phyloP scores from a whole-genome alignment of 345 rosid genomes.

The Lepidium aucheri region DNA sequence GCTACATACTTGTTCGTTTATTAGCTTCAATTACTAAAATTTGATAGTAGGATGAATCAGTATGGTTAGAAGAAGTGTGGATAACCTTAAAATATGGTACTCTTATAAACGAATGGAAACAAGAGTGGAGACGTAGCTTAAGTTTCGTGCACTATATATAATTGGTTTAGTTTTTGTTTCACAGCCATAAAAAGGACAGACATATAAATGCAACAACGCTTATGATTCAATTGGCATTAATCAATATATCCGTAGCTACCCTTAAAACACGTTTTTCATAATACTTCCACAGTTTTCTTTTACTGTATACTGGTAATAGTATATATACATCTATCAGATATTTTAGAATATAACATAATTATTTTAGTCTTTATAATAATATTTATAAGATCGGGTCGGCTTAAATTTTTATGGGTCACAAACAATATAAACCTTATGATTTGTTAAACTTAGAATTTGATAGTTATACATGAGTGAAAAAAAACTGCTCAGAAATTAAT shows the following conservation, averaged over 20 bases:
- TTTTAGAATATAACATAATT: no score
- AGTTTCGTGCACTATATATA: conserved; percentile 12
- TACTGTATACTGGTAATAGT: background rate
- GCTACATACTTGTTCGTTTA: background rate
- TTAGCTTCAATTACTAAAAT: background rate
- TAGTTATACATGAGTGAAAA: no score
- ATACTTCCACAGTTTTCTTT: no score
- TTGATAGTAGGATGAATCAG: background rate
- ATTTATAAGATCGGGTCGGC: no score
- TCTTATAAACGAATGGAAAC: conserved; percentile 6
- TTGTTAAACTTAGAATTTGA: no score
- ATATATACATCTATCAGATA: background rate
- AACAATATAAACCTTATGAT: no score
- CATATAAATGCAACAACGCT: background rate
- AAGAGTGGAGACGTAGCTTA: conserved; percentile 7
- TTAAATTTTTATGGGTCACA: no score
- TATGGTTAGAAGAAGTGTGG: background rate
- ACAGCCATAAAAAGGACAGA: background rate
- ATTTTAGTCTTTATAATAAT: no score
- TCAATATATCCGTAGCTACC: background rate
- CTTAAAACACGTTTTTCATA: background rate
- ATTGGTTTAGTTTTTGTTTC: background rate
- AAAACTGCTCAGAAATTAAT: no score
- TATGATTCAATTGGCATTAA: background rate
- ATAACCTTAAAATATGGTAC: background rate